phyloP scores from a whole-genome alignment of 495 filamentous ascomycete species.

The Hypoxylon crocopeplum region DNA sequence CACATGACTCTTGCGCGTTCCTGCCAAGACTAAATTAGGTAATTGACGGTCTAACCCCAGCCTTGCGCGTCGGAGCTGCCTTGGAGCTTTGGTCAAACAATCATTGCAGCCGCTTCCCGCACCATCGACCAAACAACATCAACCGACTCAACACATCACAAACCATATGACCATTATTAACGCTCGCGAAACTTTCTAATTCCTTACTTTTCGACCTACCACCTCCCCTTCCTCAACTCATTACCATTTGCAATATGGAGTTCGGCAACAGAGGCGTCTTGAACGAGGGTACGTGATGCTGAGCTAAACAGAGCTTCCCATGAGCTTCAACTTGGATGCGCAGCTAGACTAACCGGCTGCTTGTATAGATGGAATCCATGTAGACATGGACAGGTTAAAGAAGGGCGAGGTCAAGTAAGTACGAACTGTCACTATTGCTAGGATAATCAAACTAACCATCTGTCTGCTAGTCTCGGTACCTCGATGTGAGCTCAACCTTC shows the following conservation, averaged over 20 bases:
- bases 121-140: slow-evolving; percentile 7
- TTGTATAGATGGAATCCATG: slow-evolving; percentile 89
- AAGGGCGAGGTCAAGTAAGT: slow-evolving; percentile 86
- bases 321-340: slow-evolving; percentile 10
- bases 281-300: slow-evolving; percentile 66
- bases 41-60: slow-evolving; percentile 25
- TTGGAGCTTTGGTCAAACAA: slow-evolving; percentile 50
- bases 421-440: not conserved
- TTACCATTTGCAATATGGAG: slow-evolving; percentile 52
- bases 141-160: slow-evolving; percentile 2
- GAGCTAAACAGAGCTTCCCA: slow-evolving; percentile 6
- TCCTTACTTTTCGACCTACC: not conserved
- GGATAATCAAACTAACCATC: slow-evolving; percentile 39
- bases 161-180: not conserved
- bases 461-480: slow-evolving; percentile 81
- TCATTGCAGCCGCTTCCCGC: slow-evolving; percentile 19
- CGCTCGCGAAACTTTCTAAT: not conserved
- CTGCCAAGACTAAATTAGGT: slow-evolving; percentile 17
- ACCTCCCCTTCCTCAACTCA: not conserved
- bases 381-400: slow-evolving; percentile 97
- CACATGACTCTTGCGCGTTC: slow-evolving; percentile 39
- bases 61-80: slow-evolving; percentile 56
- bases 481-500: slow-evolving; percentile 78
- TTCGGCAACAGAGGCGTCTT: slow-evolving; percentile 72
- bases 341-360: slow-evolving; percentile 10